phyloP scores from a whole-genome alignment of 2,329 filamentous ascomycete species.

The Pseudonectria buxi region DNA sequence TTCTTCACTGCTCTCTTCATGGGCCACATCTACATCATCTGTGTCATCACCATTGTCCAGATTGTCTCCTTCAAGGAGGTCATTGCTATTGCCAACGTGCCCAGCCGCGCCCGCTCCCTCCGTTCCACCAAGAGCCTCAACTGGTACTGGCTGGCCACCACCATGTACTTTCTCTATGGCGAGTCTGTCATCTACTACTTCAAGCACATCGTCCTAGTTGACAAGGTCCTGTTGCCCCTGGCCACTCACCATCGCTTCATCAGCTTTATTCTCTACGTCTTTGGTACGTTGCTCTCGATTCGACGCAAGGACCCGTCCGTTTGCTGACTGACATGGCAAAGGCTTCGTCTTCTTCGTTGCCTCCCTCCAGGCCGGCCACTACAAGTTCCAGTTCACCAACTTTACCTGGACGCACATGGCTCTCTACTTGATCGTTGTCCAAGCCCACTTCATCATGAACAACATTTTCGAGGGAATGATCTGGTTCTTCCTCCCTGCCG shows the following conservation, averaged over 20 bases:
- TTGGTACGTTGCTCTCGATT: conserved; percentile 56
- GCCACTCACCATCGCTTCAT: conserved; percentile 98
- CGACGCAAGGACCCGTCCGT: background rate
- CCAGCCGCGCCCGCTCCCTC: conserved; percentile 81
- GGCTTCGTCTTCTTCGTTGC: conserved; percentile 98
- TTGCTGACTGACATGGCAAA: conserved; percentile 30
- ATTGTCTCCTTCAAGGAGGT: conserved; percentile 99
- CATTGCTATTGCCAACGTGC: conserved; percentile 93
- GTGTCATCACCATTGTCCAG: conserved; percentile 85
- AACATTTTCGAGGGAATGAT: conserved; percentile 99
- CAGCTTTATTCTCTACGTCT: conserved; percentile 95
- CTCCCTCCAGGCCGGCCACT: conserved; percentile 89
- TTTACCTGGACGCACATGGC: conserved; percentile 99
- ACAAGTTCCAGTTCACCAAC: conserved; percentile 98
- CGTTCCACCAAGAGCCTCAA: conserved; percentile 94
- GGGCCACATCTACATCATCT: conserved; percentile 95
- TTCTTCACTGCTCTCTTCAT: conserved; percentile 93
- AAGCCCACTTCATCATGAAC: conserved; percentile 99
- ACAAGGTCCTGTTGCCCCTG: conserved; percentile 84
- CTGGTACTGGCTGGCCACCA: conserved; percentile 98
- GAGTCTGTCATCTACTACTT: conserved; percentile 99
- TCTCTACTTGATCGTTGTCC: conserved; percentile 92
- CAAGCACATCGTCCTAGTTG: conserved; percentile 95
- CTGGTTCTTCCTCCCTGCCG: conserved; percentile 96
- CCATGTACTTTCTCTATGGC: conserved; percentile 98